Evolutionary conservation across 1,284 basidiomycete species (phyloP), one percentile per base, ranked within the genome.

Genomic region (Clitocybe nebularis): DNA sequence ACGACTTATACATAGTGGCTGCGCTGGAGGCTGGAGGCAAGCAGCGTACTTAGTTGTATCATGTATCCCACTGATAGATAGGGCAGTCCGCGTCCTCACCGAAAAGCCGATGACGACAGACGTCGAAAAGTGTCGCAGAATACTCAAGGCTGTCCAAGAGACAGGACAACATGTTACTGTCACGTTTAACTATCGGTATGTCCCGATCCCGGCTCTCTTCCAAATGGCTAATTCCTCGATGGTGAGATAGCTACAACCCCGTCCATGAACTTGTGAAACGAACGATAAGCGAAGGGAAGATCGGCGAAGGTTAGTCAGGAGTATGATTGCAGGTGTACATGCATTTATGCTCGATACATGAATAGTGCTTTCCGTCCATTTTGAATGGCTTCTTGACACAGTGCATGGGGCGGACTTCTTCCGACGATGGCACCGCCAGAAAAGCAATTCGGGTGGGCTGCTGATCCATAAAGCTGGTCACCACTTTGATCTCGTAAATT

Each of bases 391-490:
- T 7, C 63, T 77, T 10, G 63, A 66, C 42, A 68, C 63, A 2
- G 74, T 75, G 5, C 75, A 77, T 48, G 74, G 75, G 22, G 73
- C 74, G n/a, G 74, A 78, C 57, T 75, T 74, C 56, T 75, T 75
- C 57, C 62, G 72, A 17, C 62, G 74, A 39, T 77, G 75, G 74
- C 74, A 76, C 49, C 59, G 72, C 30, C 69, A 72, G 54, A 77
- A 75, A 58, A 59, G 64, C 39, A 67, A 59, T 66, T 74, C 70
- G 1, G 74, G 74, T 5, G 74, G 73, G 2, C 57, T 74, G 13
- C 72, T 75, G 71, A 68, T 75, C 0, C 74, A 77, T 62, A 76
- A 77, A 56, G 65, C 71, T 8, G 72, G 71, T 0, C 75, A 78
- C 49, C 74, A 78, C 50, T 72, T 71, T 44, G 71, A 71, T 48